phyloP scores from a whole-genome alignment of 139 green algal genomes.

The Edaphochlamys debaryana region DNA sequence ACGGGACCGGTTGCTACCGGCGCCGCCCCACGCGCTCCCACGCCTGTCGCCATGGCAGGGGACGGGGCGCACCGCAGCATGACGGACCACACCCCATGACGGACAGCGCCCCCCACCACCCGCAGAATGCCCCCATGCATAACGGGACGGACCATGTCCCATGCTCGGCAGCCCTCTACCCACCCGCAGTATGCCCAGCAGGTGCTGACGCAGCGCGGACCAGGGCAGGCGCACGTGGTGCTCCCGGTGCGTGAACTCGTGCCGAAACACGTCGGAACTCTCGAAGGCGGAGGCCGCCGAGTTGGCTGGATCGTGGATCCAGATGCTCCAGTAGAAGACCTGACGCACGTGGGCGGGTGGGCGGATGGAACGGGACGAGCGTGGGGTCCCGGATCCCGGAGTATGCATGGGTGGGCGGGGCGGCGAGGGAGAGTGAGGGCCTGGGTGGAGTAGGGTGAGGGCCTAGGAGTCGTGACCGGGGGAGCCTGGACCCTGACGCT shows the following conservation, averaged over 20 bases:
- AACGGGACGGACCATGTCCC: neutral
- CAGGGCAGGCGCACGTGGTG: slow-evolving; percentile 2
- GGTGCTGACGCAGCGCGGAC: neutral
- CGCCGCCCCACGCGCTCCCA: neutral
- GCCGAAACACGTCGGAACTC: neutral
- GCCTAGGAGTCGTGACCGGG: too few relatives aligned
- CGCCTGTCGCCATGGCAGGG: neutral
- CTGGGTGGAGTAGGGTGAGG: too few relatives aligned
- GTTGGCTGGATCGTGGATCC: neutral
- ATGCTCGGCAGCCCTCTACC: neutral
- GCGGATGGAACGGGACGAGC: neutral
- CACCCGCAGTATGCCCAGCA: neutral
- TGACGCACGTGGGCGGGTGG: neutral
- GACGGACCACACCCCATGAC: neutral
- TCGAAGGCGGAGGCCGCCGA: slow-evolving; percentile 4
- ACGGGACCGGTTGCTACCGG: neutral
- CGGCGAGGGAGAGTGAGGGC: too few relatives aligned
- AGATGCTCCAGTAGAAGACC: slow-evolving; percentile 17
- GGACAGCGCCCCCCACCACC: neutral
- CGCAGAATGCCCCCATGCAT: neutral
- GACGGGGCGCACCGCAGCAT: neutral
- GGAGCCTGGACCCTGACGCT: neutral
- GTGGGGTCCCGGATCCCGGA: too few relatives aligned
- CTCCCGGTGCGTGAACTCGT: neutral
- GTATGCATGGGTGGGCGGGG: neutral